Base-by-base conservation (phyloP, 2,329 filamentous ascomycete species). In the Ophiocordyceps unilateralis region DNA sequence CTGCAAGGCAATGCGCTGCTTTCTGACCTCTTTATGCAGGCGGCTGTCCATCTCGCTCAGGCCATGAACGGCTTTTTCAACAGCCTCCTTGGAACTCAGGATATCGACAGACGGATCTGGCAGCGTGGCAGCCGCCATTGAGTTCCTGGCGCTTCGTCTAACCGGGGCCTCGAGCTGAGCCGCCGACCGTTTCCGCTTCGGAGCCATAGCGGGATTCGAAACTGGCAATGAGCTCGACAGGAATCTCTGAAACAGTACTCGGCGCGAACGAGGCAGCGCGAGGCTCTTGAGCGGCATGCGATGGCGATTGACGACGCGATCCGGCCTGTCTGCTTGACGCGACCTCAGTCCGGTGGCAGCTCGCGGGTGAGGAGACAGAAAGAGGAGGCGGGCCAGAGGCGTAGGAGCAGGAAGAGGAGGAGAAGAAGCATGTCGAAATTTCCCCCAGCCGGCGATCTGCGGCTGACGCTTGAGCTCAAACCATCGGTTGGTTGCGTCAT, bases 41-140 rank as follows among this genome's bases (percentile, higher is more conserved):
- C 58, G 57, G 15, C 62, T 55, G 39, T 73, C 70, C 67, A 73
- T 72, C 48, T 67, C 59, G 5, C 59, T 62, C 22, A 73, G 55
- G n/a, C 61, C 58, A n/a, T 60, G 58, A 46, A 68, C 60, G 17
- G 66, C 66, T 3, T 57, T 48, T 9, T 65, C 52, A 6, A 69
- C 57, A 2, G 53, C 55, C 10, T 58, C 51, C 8, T 38, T 48
- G 2, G 47, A 14, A 11, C 19, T 11, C 11, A 24, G n/a, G 8
- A 20, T 5, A 12, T 44, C 24, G 14, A 26, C 22, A 1, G 39
- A 9, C 20, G 2, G 8, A 15, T 42, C 34, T 14, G 21, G 19
- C 9, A 34, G 28, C 12, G 42, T 46, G 15, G 45, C 44, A 10
- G 49, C 43, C 17, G 24, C 32, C 15, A 39, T 44, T 17, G 45